A percentile compares a stretch with the other conserved stretches of the same genome.
phyloP scores from a whole-genome alignment of 2,329 filamentous ascomycete species.

The Laburnicola sp. region DNA sequence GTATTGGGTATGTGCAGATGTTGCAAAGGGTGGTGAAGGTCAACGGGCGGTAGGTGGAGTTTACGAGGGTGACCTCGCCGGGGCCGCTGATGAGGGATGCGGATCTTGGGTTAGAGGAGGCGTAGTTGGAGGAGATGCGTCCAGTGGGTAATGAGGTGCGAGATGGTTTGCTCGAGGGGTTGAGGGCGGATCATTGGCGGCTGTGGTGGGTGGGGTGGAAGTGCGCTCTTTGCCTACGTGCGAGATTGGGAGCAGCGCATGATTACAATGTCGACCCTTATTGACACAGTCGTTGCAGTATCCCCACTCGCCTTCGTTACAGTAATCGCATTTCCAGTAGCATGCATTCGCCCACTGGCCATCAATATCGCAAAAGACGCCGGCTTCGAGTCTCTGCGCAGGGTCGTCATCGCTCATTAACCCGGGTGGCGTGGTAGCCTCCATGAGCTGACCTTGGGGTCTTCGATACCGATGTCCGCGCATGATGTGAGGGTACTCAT shows the following conservation, averaged over 20 bases:
- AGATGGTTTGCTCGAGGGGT: conserved; percentile 24
- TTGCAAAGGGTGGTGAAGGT: conserved; percentile 78
- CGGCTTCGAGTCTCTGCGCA: conserved; percentile 68
- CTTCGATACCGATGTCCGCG: conserved; percentile 50
- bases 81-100: conserved; percentile 47
- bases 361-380: conserved; percentile 83
- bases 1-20: conserved; percentile 73
- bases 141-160: conserved; percentile 29
- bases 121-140: conserved; percentile 38
- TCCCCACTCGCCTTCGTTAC: conserved; percentile 93
- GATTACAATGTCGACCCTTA: conserved; percentile 77
- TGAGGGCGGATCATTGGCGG: conserved; percentile 20
- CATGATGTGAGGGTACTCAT: conserved; percentile 58
- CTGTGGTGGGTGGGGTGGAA: conserved; percentile 10
- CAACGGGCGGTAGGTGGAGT: conserved; percentile 63
- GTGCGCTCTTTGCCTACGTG: conserved; percentile 53
- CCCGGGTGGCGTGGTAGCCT: conserved; percentile 27
- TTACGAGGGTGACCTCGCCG: conserved; percentile 38
- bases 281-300: conserved; percentile 90
- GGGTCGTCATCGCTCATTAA: conserved; percentile 66
- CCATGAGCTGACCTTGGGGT: conserved; percentile 27
- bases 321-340: conserved; percentile 85
- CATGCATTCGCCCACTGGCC: conserved; percentile 74
- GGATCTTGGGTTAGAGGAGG: conserved; percentile 48
- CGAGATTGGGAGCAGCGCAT: conserved; percentile 75